Evolutionary conservation across 208 protist genomes (phyloP), one percentile per base, ranked within the genome.

Genomic region (Blastocrithidia nonstop): DNA sequence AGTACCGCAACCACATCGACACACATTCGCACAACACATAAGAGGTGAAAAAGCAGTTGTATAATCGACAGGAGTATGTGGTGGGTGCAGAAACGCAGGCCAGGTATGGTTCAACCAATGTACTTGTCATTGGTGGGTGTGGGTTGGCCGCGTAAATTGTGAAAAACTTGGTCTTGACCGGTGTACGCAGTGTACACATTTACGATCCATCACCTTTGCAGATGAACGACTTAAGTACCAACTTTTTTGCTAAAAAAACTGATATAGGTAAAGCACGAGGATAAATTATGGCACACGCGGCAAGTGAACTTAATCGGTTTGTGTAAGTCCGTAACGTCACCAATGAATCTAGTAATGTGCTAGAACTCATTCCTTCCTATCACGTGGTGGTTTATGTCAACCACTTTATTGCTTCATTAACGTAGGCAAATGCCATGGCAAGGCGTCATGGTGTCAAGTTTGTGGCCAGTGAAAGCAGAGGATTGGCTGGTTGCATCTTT

Each of bases 51-150:
- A 37, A 71, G 32, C 82, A 91, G 81, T 58, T 95, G 44, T 95
- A 95, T 65, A 92, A 71, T 66, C 77, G 89, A 28, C 89, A 96
- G 60, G 71, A 88, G 59, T 96, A 95, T 45, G 84, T 86, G 17
- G 70, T 96, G 0, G 89, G 89, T 9, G 61, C 69, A 13, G 89
- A 96, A 48, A 74, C 89, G 37, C 81, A 92, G 60, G 63, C 65
- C 8, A 87, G 80, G 58, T 87, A 94, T 55, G 66, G 72, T 42
- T 45, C 33, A n/a, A 84, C 81, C 0, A 50, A 68, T 38, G 80
- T 96, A 4, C 65, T 96, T 31, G 70, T 96, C 22, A 70, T 89
- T 29, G 90, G 90, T 9, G 57, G 75, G 22, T 54, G 26, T 31
- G 90, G 90, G 15, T 64, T 88, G 1, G 82, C 65, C 2, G 71